A percentile compares a stretch with the other conserved stretches of the same genome.
Conservation (phyloP, 2,329 filamentous ascomycete genomes). For the Ophiocordyceps sinensis region DNA sequence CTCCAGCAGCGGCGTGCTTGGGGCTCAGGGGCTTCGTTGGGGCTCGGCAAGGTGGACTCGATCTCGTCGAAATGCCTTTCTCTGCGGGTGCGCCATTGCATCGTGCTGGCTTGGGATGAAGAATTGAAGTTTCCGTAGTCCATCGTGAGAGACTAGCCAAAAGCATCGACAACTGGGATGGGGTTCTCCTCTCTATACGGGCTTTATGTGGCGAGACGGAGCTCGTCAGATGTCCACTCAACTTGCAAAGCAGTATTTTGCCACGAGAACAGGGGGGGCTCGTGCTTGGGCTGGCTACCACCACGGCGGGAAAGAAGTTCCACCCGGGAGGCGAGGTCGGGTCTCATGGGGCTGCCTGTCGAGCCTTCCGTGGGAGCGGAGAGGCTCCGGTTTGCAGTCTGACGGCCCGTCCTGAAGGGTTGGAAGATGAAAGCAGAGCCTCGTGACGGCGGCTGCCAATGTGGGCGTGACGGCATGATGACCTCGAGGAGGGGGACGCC, state of each 20-base stretch:
- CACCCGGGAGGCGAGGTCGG: too few relatives aligned
- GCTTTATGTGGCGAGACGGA: neutral
- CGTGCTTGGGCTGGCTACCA: too few relatives aligned
- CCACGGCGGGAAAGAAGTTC: too few relatives aligned
- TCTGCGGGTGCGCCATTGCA: slow-evolving; percentile 35
- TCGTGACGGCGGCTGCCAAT: neutral
- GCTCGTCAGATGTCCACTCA: neutral
- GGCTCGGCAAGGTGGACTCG: slow-evolving; percentile 28
- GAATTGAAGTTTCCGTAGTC: slow-evolving; percentile 7
- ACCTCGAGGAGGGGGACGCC: neutral
- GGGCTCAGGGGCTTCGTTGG: neutral
- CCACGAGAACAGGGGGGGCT: too few relatives aligned
- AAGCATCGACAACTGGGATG: neutral
- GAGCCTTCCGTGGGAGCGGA: too few relatives aligned
- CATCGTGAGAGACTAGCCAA: neutral
- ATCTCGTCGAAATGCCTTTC: slow-evolving; percentile 33
- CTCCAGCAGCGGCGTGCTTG: slow-evolving; percentile 7
- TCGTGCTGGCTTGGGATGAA: slow-evolving; percentile 20
- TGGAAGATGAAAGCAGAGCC: neutral
- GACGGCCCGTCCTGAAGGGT: neutral
- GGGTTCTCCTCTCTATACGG: neutral
- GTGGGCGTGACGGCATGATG: neutral
- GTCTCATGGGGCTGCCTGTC: too few relatives aligned
- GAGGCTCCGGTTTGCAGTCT: neutral
- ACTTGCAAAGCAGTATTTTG: too few relatives aligned